These are phyloP conservation scores for Thymus mandschuricus DNA, from an alignment of 257 asterid genomes.

Conservation along the genomic window DNA sequence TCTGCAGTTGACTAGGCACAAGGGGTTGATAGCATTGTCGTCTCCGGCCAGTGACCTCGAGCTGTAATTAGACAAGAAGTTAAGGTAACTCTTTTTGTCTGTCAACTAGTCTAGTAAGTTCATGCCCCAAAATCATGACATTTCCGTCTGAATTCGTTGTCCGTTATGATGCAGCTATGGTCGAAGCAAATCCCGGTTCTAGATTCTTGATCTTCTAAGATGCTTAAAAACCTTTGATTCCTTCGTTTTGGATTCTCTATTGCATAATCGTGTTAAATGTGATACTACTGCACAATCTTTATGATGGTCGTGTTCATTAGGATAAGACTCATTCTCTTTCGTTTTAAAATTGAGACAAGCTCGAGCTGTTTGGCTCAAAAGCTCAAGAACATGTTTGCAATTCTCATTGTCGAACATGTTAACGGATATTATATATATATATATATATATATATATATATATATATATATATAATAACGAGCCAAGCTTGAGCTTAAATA, in stretches of 20 bases:
- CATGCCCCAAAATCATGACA: slow-evolving; percentile 12
- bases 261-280: not conserved
- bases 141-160: slow-evolving; percentile 28
- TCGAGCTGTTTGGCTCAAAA: no score
- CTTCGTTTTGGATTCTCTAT: not conserved
- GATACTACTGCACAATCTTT: not conserved
- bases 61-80: slow-evolving; percentile 19
- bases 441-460: no score
- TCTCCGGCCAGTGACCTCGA: slow-evolving; percentile 50
- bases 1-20: slow-evolving; percentile 42
- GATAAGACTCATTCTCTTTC: not conserved
- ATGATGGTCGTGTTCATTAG: not conserved
- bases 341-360: no score
- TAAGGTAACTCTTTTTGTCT: slow-evolving; percentile 1
- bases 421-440: no score
- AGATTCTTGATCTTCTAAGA: slow-evolving; percentile 25
- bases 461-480: no score
- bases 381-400: no score
- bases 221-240: no score
- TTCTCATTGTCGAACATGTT: no score
- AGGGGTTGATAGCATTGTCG: slow-evolving; percentile 51
- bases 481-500: no score
- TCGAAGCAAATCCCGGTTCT: not conserved
- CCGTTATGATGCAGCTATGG: slow-evolving; percentile 16
- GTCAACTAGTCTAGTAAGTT: slow-evolving; percentile 1